Base-by-base conservation (phyloP, 139 green algal genomes). In the Mesostigma viride region DNA sequence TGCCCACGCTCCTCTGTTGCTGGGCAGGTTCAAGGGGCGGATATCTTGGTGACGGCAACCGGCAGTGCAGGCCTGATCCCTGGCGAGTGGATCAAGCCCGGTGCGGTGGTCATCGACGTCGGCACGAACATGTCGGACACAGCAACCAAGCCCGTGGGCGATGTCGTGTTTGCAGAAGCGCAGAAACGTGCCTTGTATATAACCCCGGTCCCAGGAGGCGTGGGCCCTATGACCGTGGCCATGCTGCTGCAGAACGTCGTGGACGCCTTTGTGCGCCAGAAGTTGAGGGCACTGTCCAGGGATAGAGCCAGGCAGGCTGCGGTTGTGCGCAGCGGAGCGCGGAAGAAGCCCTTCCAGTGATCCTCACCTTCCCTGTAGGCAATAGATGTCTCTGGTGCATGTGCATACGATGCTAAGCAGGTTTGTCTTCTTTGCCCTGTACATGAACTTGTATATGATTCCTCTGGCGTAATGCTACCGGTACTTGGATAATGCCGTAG, bases 181-280 rank as follows among this genome's bases (percentile, higher is more conserved):
- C 69, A 53, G n/a, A 30, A 86, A 34, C 79, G 86, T 27, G 88
- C 88, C 1, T 73, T 66, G 3, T 40, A 58, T 14, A 90, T 95
- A 62, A 94, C 88, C 5, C 88, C 86, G 3, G 89, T 95, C 11
- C 89, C 89, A 8, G 89, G 89, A 22, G 89, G 89, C 6, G 87
- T 95, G n/a, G 89, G 89, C 4, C 89, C 89, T 2, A 95, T 95
- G 89, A 95, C 89, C 34, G 94, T 95, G 36, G 83, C 88, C n/a
- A 88, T 86, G 75, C 67, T 95, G 35, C 69, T 95, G 57, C 71
- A 85, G 17, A 93, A 95, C 74, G 88, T 79, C 0, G 35, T 84
- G 0, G 63, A 74, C 17, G n/a, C n/a, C n/a, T n/a, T n/a, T n/a
- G n/a, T n/a, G n/a, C n/a, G n/a, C n/a, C n/a, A n/a, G n/a, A n/a